Evolutionary conservation across 2,329 filamentous ascomycete species (phyloP).

Genomic region (Clathrospora elynae): DNA sequence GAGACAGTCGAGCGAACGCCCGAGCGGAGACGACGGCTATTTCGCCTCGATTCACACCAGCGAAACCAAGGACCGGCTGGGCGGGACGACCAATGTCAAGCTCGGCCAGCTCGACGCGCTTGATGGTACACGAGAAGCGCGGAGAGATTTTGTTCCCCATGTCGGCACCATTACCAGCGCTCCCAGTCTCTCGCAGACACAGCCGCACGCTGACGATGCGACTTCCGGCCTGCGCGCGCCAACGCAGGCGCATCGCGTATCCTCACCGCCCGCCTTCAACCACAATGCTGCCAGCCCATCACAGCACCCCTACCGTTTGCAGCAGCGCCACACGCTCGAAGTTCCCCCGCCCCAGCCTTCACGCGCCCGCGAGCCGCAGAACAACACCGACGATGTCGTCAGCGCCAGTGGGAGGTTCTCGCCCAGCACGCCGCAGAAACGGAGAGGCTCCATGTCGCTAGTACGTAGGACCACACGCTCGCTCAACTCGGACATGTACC

Average conservation of each 20-base stretch:
- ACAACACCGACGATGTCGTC: constrained; percentile 62
- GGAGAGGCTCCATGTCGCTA: constrained; percentile 82
- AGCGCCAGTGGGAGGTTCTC: constrained; percentile 83
- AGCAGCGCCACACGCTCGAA: constrained; percentile 86
- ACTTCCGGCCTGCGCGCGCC: constrained; percentile 48
- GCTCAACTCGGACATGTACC: constrained; percentile 79
- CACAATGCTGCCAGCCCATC: constrained; percentile 58
- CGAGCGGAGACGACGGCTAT: constrained; percentile 53
- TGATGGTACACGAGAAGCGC: constrained; percentile 38
- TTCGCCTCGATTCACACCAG: constrained; percentile 49
- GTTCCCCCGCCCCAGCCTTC: constrained; percentile 71
- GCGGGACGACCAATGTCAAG: constrained; percentile 47
- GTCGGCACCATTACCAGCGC: constrained; percentile 24
- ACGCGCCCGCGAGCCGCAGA: constrained; percentile 69
- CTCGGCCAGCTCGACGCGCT: constrained; percentile 36
- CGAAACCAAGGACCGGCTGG: constrained; percentile 39
- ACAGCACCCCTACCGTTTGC: constrained; percentile 63
- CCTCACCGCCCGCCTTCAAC: constrained; percentile 64
- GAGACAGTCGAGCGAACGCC: constrained; percentile 33
- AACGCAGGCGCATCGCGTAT: constrained; percentile 57
- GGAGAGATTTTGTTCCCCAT: constrained; percentile 35
- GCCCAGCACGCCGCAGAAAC: constrained; percentile 65
- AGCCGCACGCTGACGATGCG: constrained; percentile 22
- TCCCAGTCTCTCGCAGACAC: constrained; percentile 16
- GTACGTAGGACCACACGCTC: constrained; percentile 81